Evolutionary conservation across 148 eudicot species (phyloP).

Genomic region (Cornus kousa): DNA sequence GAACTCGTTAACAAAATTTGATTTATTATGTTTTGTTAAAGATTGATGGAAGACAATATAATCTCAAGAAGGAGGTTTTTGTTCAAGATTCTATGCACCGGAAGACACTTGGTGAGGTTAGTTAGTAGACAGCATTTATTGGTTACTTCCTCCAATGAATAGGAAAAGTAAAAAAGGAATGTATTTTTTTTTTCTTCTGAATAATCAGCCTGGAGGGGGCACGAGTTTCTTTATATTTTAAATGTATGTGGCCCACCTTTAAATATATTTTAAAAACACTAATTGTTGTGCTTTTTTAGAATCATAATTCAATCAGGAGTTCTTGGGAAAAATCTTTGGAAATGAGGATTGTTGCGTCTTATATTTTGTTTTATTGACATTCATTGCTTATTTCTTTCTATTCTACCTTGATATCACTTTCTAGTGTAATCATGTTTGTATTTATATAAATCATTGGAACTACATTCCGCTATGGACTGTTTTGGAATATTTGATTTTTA

Average conservation of each 20-base stretch:
- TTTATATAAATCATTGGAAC: neutral
- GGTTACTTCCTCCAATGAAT: neutral
- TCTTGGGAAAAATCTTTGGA: neutral
- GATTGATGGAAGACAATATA: slow-evolving; percentile 82
- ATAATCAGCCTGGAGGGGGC: too few species aligned
- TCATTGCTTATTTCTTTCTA: too few species aligned
- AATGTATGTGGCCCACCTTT: neutral
- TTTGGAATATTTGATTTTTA: neutral
- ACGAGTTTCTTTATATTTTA: too few species aligned
- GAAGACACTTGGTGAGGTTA: slow-evolving; percentile 92
- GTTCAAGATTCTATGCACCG: slow-evolving; percentile 92
- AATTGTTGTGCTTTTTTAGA: too few species aligned
- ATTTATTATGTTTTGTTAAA: slow-evolving; percentile 26
- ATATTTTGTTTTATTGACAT: too few species aligned
- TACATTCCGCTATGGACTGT: neutral
- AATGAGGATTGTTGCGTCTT: too few species aligned
- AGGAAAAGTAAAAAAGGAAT: too few species aligned
- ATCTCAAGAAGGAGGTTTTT: slow-evolving; percentile 84
- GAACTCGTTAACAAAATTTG: slow-evolving; percentile 2
- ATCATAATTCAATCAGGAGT: neutral
- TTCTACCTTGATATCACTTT: too few species aligned
- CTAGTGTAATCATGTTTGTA: neutral
- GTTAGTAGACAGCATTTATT: slow-evolving; percentile 18
- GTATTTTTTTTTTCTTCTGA: too few species aligned
- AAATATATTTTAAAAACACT: too few species aligned